Base-by-base conservation (phyloP, 2,329 filamentous ascomycete species). In the Cercospora berteroae region DNA sequence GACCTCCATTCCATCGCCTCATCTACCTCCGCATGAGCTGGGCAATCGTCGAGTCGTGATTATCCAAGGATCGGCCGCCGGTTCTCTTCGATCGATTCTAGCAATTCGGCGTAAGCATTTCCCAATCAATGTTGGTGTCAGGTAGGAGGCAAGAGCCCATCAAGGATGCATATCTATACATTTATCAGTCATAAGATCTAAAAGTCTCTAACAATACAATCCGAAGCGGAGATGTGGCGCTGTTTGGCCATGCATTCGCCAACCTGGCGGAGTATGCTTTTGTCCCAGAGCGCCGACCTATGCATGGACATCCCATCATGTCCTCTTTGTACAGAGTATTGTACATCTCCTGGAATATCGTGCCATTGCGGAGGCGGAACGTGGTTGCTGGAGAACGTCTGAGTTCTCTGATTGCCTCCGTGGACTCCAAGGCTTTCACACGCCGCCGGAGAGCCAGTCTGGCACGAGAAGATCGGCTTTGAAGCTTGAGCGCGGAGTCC, bases 151-250 rank as follows among this genome's bases (percentile, higher is more conserved):
- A 36, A 58, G 10, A 36, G 29, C 9, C 31, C 27, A 18, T 58
- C 12, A 4, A 36, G 5, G 29, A 58, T 36, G 55, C 48, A 55
- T 27, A 58, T 58, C 55, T 58, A 23, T 36, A 58, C 29, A 58
- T 58, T 31, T 58, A 58, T 58, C 55, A 33, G 55, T 58, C 18
- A 58, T 18, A 33, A 27, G 10, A 56, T 63, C 23, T 55, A 63
- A 42, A 29, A 31, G 39, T 39, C n/a, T 61, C 36, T 61, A 61
- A 31, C 59, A 61, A 50, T 61, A 50, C 59, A 61, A 33, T 36
- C n/a, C 33, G 48, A 64, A 64, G 63, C 39, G 63, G 63, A 64
- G 63, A 59, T 50, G 55, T 27, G 63, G 63, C 63, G 39, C 62
- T 64, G 52, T 20, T 55, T 59, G 55, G 63, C 55, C 52, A 44